Conservation (phyloP, 1,284 basidiomycete genomes). For the Inonotus hispidus region DNA sequence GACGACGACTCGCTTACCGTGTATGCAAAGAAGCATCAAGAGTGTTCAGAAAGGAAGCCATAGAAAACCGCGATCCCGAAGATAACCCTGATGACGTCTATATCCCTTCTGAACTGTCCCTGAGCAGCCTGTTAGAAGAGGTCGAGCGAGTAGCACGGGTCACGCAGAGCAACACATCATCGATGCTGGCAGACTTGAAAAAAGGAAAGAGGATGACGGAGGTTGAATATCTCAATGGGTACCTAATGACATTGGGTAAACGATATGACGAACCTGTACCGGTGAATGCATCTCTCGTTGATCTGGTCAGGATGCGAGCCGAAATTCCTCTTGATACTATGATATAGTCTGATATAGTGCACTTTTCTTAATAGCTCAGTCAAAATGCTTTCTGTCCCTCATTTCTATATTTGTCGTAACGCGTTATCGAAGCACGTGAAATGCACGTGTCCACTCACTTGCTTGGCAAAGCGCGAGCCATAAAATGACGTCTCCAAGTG, state of each 20-base stretch:
- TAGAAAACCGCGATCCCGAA: constrained; percentile 25
- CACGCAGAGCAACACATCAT: constrained; percentile 66
- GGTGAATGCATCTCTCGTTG: constrained; percentile 53
- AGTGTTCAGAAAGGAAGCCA: constrained; percentile 44
- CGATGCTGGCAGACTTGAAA: constrained; percentile 72
- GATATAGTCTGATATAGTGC: constrained; percentile 15
- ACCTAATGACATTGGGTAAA: constrained; percentile 64
- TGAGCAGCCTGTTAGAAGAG: constrained; percentile 40
- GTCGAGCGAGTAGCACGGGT: constrained; percentile 47
- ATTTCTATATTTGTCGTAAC: not conserved
- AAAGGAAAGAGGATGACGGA: constrained; percentile 56
- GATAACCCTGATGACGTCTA: constrained; percentile 31
- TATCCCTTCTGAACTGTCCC: constrained; percentile 39
- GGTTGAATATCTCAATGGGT: constrained; percentile 85
- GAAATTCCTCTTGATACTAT: constrained; percentile 33
- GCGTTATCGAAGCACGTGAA: not conserved
- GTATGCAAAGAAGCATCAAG: constrained; percentile 58
- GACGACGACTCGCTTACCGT: constrained; percentile 38
- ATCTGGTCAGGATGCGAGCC: constrained; percentile 52
- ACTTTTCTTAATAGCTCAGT: constrained; percentile 1
- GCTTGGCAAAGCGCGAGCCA: not conserved
- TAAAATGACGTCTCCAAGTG: not conserved
- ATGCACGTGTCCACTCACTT: not conserved
- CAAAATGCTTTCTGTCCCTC: not conserved
- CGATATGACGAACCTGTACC: constrained; percentile 59